phyloP scores from a whole-genome alignment of 2,329 filamentous ascomycete genomes.

The Aspergillus piperis region DNA sequence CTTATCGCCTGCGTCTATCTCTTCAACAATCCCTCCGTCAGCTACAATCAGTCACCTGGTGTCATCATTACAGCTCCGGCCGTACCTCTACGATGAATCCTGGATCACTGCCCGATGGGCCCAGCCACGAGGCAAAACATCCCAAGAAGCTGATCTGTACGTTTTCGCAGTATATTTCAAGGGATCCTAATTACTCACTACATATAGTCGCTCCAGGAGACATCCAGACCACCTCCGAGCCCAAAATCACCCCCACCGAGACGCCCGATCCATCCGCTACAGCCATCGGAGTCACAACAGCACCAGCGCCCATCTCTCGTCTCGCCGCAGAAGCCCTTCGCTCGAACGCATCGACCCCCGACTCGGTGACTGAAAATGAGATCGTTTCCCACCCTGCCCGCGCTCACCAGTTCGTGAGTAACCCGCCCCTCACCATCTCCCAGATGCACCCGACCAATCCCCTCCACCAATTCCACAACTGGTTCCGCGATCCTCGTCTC shows the following conservation, averaged over 20 bases:
- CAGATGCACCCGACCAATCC: slow-evolving; percentile 56
- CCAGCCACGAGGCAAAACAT: slow-evolving; percentile 23
- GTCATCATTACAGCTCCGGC: not conserved
- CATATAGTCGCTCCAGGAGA: slow-evolving; percentile 46
- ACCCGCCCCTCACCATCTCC: slow-evolving; percentile 44
- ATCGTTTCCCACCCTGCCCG: slow-evolving; percentile 42
- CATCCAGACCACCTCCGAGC: slow-evolving; percentile 29
- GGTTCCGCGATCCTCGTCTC: slow-evolving; percentile 76
- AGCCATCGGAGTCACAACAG: slow-evolving; percentile 2
- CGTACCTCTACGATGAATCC: not conserved
- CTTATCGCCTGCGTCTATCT: not conserved
- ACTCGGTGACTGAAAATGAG: slow-evolving; percentile 35
- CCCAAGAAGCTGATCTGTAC: slow-evolving; percentile 47
- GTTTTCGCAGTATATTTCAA: not conserved
- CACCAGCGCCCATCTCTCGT: slow-evolving; percentile 8
- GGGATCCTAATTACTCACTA: not conserved
- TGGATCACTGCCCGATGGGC: not conserved
- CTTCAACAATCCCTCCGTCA: not conserved
- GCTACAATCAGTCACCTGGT: not conserved
- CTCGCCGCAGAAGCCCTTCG: slow-evolving; percentile 26
- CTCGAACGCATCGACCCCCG: slow-evolving; percentile 40
- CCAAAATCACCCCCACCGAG: slow-evolving; percentile 18
- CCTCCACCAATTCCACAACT: slow-evolving; percentile 80
- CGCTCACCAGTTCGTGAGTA: slow-evolving; percentile 46
- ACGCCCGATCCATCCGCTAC: slow-evolving; percentile 13